Evolutionary conservation across 768 basidiomycete genomes (phyloP), one percentile per base, ranked within the genome.

Genomic region (Lactarius evosmus): DNA sequence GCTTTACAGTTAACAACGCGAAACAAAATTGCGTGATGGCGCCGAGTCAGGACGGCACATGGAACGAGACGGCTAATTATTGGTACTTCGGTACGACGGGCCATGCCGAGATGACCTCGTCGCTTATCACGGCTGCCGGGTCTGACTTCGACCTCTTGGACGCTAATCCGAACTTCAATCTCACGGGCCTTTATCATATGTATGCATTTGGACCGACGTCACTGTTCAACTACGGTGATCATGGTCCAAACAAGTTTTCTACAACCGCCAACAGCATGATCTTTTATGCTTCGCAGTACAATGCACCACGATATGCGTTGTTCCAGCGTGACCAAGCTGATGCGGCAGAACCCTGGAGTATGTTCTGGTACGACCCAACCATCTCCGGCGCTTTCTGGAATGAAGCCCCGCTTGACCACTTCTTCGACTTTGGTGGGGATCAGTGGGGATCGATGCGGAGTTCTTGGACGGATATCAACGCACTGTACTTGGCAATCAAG

Each of bases 1-100:
- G 78, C 32, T 74, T 83, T 65, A 89, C 91, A 17, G 76, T 95
- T 49, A 72, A 82, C 61, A 93, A 91, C 73, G 94, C 94, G 17
- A 79, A 85, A 58, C 69, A 77, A 61, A 92, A 93, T 73, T 98
- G 97, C 74, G 88, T 82, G 4, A 66, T 76, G 22, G 88, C 80
- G 25, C 76, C 82, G 17, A 79, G 79, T 16, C 73, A 78, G 36
- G 95, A 97, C 71, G 95, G 96, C 17, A 88, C 92, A 19, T 98
- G 96, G 95, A 78, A 84, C 27, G 97, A 99, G 76, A 97, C 95
- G 0, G 81, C 91, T 38, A 92, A 98, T 75, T 96, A 94, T 72
- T 95, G 93, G 92, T 93, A 92, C 75, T 98, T 96, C 69, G 95
- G 94, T 72, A 91, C 88, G 40, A 95, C 92, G 8, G 93, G 85